Base-by-base conservation (phyloP, 2,329 filamentous ascomycete genomes). In the Aureobasidium sp. region DNA sequence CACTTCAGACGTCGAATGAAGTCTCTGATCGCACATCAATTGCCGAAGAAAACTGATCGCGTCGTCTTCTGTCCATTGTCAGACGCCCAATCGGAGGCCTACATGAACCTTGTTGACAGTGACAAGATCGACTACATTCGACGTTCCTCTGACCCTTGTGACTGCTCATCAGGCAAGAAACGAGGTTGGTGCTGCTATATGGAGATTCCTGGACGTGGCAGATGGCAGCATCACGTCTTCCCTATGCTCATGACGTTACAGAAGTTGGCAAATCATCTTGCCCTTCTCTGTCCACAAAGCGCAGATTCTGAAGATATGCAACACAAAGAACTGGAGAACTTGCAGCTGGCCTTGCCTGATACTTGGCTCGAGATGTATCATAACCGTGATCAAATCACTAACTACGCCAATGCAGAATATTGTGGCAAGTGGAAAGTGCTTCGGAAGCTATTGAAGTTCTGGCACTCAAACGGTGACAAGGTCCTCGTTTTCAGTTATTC, bases 391-490 rank as follows among this genome's bases (percentile, higher is more conserved):
- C 90, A 86, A 9, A 87, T 97, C 63, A 76, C 89, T 56, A 89
- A 88, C 68, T 87, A 92, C 56, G 87, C 92, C 1, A 92, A 96
- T 68, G 88, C 90, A 0, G 89, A 95, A 63, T 97, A 92, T 67
- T 99, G 94, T 70, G 94, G 94, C 3, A 99, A 99, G 75, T 99
- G 94, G 94, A 92, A 90, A 71, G 85, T 99, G 0, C 74, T 99
- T 34, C 90, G 87, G 72, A 92, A 90, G 68, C 79, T 99, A 4
- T 82, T 99, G 7, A 87, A 86, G 61, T 93, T 94, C 73, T 99
- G 94, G 94, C 85, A 96, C 71, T 80, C 83, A 15, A 92, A 89
- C 69, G 90, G 91, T 15, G 92, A 97, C 76, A 99, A 97, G 74
- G 94, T 97, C 0, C 82, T 99, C 0, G 88, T 99, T 2, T 99